These are phyloP conservation scores for Durio zibethinus DNA, from an alignment of 345 rosid species.

Conservation along the genomic window DNA sequence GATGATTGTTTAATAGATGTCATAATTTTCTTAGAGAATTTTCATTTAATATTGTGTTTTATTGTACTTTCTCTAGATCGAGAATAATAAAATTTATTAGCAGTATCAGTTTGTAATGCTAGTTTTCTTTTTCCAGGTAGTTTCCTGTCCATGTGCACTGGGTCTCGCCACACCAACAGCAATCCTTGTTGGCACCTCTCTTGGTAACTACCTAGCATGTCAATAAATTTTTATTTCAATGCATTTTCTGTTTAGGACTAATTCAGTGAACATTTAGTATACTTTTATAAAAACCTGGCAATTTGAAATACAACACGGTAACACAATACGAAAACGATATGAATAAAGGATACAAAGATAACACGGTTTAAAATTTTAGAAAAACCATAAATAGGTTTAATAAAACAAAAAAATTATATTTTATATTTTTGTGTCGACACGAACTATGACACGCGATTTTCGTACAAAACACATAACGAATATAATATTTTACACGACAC, in stretches of 20 bases:
- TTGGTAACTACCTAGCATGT: constrained; percentile 50
- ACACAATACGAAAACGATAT: too few species aligned
- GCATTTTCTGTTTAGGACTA: not conserved
- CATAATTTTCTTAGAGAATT: not conserved
- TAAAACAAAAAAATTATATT: too few species aligned
- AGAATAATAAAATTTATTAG: not conserved
- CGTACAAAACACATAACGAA: too few species aligned
- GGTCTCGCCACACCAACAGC: constrained; percentile 99
- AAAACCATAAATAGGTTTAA: too few species aligned
- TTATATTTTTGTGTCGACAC: too few species aligned
- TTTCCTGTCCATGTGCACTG: constrained; percentile 94
- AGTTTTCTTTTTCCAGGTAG: constrained; percentile 56
- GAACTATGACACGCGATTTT: too few species aligned
- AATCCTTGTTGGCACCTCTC: constrained; percentile 93
- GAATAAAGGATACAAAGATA: too few species aligned
- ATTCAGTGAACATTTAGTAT: not conserved
- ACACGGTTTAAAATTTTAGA: too few species aligned
- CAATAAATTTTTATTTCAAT: constrained; percentile 10
- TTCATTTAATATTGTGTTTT: not conserved
- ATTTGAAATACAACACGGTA: too few species aligned
- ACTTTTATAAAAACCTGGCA: too few species aligned
- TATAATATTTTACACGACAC: too few species aligned
- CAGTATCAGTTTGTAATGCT: constrained; percentile 5
- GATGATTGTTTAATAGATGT: not conserved
- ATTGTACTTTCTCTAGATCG: not conserved